Conservation (phyloP, 768 basidiomycete species). For the Lactarius quietus region DNA sequence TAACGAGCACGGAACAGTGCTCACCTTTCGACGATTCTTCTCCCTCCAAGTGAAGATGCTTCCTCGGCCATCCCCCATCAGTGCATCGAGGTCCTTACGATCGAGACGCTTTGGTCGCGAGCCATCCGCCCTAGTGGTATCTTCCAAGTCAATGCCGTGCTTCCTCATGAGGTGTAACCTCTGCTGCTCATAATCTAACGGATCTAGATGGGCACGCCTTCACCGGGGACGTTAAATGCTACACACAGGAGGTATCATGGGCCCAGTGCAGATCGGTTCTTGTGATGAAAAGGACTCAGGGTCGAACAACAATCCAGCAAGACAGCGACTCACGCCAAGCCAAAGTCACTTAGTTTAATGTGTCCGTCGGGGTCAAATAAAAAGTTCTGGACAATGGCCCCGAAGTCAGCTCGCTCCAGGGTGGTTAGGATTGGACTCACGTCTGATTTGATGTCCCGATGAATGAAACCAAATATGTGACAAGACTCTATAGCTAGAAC, state of each 20-base stretch:
- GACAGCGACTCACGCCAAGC: constrained; percentile 72
- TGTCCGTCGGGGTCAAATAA: constrained; percentile 92
- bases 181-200: constrained; percentile 89
- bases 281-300: constrained; percentile 22
- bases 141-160: constrained; percentile 93
- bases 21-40: constrained; percentile 85
- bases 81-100: constrained; percentile 73
- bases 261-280: constrained; percentile 96
- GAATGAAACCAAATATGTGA: constrained; percentile 94
- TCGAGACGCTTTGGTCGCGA: constrained; percentile 75
- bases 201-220: constrained; percentile 18
- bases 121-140: constrained; percentile 63
- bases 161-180: constrained; percentile 82
- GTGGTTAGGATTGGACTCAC: constrained; percentile 41
- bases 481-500: constrained; percentile 90
- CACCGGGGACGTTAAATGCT: constrained; percentile 19
- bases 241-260: constrained; percentile 86
- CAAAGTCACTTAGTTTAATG: constrained; percentile 93
- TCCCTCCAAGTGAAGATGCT: constrained; percentile 96
- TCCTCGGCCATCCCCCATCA: constrained; percentile 80
- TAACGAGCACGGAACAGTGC: constrained; percentile 34
- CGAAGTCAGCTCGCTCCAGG: constrained; percentile 3
- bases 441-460: constrained; percentile 96
- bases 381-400: constrained; percentile 66
- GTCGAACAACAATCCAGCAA: neutral